Conservation (phyloP, 495 filamentous ascomycete genomes). For the Talaromyces stipitatus region DNA sequence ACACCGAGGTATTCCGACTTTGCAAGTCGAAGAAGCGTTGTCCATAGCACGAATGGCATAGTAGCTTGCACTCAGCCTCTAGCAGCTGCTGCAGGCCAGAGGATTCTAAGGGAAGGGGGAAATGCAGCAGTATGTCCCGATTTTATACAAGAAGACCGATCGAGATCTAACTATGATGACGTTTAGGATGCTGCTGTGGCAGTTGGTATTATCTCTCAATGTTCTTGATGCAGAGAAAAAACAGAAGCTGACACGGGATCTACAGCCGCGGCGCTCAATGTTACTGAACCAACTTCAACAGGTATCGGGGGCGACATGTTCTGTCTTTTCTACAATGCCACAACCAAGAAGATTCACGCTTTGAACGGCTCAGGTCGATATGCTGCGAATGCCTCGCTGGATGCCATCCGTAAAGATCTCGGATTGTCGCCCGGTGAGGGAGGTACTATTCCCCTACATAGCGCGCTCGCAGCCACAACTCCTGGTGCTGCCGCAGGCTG, state of each 20-base stretch:
- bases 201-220: conserved; percentile 40
- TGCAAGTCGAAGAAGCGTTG: conserved; percentile 78
- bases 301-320: conserved; percentile 99
- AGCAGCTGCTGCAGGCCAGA: conserved; percentile 79
- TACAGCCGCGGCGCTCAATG: conserved; percentile 74
- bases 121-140: conserved; percentile 73
- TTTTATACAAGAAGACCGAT: neutral
- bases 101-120: conserved; percentile 75
- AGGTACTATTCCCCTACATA: conserved; percentile 65
- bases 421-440: conserved; percentile 52
- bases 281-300: conserved; percentile 88
- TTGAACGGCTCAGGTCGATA: conserved; percentile 89
- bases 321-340: conserved; percentile 84
- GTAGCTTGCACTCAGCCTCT: conserved; percentile 88
- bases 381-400: conserved; percentile 58
- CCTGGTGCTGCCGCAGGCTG: conserved; percentile 92
- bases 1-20: conserved; percentile 58
- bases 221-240: neutral
- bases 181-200: conserved; percentile 87
- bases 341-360: conserved; percentile 70
- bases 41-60: conserved; percentile 90
- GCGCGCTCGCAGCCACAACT: conserved; percentile 73
- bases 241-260: conserved; percentile 10
- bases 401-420: conserved; percentile 60
- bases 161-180: neutral